Evolutionary conservation across 352 stramenopile species (phyloP), one percentile per base, ranked within the genome.

Genomic region (Phytopythium ostracodes): DNA sequence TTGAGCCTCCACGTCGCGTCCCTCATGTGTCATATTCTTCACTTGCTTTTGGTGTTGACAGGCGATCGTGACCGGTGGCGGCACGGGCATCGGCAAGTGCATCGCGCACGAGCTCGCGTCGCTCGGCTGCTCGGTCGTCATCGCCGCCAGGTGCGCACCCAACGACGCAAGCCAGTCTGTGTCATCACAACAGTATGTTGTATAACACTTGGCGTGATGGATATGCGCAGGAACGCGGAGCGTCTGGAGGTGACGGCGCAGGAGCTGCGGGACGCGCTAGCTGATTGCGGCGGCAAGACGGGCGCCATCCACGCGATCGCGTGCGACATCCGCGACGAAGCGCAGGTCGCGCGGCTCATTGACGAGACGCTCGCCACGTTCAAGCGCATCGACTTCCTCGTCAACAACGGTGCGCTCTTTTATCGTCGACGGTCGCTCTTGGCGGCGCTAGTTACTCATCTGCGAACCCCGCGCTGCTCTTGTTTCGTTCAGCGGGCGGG

Each of bases 321-420:
- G 60, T 95, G 87, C 60, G 83, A 95, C 58, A 89, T 95, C 62
- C 79, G 84, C 58, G 81, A 79, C 56, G 78, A 90, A 53, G 70
- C 87, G 22, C 55, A 94, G 65, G 84, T 97, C 54, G 60, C 79
- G 44, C 77, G 78, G 50, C 73, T 97, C 31, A 60, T 94, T n/a
- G 75, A 85, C 50, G 73, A 76, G 40, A 85, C 76, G 36, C 62
- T 98, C 50, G 69, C 82, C 63, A 88, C 81, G 60, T 96, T 84
- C 68, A 83, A 88, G 53, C 77, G 82, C 29, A 76, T 98, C 33
- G 81, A 98, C 70, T 91, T 97, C 53, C 72, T 98, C 31, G 76
- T 98, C 18, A 98, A 98, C 75, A 98, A 98, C 68, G 91, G 46
- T 52, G 46, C 46, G 24, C 46, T 15, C 46, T 29, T 17, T 11